Evolutionary conservation across 208 protist genomes (phyloP), one percentile per base, ranked within the genome.

Genomic region (Trypanosomatidae sp.): DNA sequence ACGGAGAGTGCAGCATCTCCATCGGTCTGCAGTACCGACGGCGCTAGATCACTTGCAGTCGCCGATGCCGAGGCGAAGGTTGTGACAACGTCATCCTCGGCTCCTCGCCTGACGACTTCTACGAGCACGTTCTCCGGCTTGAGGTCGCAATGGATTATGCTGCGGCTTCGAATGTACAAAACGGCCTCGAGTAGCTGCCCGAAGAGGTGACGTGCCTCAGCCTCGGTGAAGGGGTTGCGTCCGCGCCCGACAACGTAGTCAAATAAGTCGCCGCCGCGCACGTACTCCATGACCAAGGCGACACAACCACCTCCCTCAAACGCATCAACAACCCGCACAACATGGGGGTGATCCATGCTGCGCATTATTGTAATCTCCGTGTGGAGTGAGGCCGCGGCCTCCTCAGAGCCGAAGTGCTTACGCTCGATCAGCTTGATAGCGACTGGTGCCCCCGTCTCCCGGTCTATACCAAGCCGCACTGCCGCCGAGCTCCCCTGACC

Each of bases 71-170:
- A 62, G 33, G 6, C 39, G 5, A 9, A 65, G 60, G 22, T 28
- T 7, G 22, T 30, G 30, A 4, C 41, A 17, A 46, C 36, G 19
- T 65, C 39, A 25, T 4, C 39, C 19, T 22, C 3, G 12, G 52
- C 2, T 6, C 10, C 5, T 25, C 39, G 39, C 19, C 41, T 28
- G 7, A 47, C 53, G 15, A 72, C 68, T 73, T 94, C 86, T 30
- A 91, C 82, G 28, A 98, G 86, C 19, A 99, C 91, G 80, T 98
- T 98, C 81, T 98, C 96, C 12, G 95, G 95, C 84, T 99, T 99
- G 43, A 99, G 74, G 81, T 99, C 98, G 72, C 98, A 99, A 76
- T 99, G 98, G 58, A 99, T 98, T 66, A 99, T 97, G 52, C 84
- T 71, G 39, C 81, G 74, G 53, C 70, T 66, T 76, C 93, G 90